Evolutionary conservation across 1,139 yeast genomes (phyloP).

Genomic region (Saccharomyces uvarum): DNA sequence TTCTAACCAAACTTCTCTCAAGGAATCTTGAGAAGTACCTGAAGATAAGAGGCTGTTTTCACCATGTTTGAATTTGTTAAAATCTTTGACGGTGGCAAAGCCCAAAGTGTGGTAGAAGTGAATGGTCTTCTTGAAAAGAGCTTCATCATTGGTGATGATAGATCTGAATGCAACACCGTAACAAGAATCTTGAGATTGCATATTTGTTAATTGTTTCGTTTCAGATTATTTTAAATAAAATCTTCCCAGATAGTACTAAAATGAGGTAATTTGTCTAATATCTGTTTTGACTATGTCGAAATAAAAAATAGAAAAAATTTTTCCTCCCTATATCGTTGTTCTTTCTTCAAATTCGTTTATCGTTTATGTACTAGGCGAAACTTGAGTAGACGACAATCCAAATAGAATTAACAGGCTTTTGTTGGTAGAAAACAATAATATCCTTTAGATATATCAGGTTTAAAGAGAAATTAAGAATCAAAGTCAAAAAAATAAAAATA

Average conservation of each 20-base stretch:
- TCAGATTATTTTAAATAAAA: slow-evolving; percentile 9
- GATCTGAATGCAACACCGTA: slow-evolving; percentile 48
- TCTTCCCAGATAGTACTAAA: background rate
- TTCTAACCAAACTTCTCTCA: slow-evolving; percentile 65
- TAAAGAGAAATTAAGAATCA: background rate
- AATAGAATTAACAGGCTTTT: background rate
- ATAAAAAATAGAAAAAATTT: background rate
- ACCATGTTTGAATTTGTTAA: slow-evolving; percentile 35
- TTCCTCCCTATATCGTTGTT: background rate
- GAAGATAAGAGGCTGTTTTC: slow-evolving; percentile 29
- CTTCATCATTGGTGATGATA: slow-evolving; percentile 46
- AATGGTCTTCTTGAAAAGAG: slow-evolving; percentile 41
- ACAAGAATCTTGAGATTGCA: slow-evolving; percentile 25
- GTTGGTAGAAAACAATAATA: background rate
- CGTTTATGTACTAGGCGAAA: background rate
- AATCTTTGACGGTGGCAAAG: slow-evolving; percentile 50
- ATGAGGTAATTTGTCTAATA: background rate
- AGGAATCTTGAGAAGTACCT: slow-evolving; percentile 59
- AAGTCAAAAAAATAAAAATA: background rate
- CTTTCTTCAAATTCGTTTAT: background rate
- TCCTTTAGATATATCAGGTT: background rate
- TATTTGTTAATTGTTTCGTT: slow-evolving; percentile 4
- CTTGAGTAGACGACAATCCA: background rate
- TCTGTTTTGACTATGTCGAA: slow-evolving; percentile 1
- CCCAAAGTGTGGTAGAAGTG: slow-evolving; percentile 52